Evolutionary conservation across 352 stramenopile genomes (phyloP), one percentile per base, ranked within the genome.

Genomic region (Phytophthora hibernalis): DNA sequence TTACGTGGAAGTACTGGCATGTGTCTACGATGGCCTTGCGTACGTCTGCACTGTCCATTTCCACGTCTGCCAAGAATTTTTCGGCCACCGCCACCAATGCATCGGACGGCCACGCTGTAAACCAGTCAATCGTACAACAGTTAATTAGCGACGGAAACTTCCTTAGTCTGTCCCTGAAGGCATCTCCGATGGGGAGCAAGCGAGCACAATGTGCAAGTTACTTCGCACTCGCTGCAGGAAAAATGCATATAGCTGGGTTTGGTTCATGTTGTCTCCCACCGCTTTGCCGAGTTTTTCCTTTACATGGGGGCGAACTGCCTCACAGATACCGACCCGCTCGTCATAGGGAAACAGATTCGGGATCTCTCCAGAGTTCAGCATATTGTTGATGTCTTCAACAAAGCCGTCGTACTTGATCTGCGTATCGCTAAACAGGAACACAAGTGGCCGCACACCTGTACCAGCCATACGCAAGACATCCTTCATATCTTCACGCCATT

Each of bases 71-170:
- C 16, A 99, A 71, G 61, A 98, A 98, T 48, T 96, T 97, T 40
- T 98, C 80, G 1, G 96, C 96, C 26, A 98, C 96, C 2, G 96
- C 95, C 1, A 97, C 83, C 1, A 99, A 76, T 1, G 96, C 95
- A 63, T 98, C 96, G 1, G 81, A 78, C 2, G 96, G 96, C 96
- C 96, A 98, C 13, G 93, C 89, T 8, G 91, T 98, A 70, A 98
- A 99, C 96, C 96, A 98, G 66, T 98, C 95, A 68, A 99, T 98
- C n/a, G 93, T 97, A 62, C 96, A 98, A 72, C 96, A 98, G 65
- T 98, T 99, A 76, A 98, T 98, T 8, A 99, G 81, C 35, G 92
- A 98, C 12, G 96, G 96, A 76, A 98, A 98, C 57, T 98, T 98
- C 33, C 96, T 89, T 31, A 99, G 75, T 3, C 96, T 78, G 45